These are phyloP conservation scores for Castanea sativa DNA, from an alignment of 306 rosid species.

Conservation along the genomic window DNA sequence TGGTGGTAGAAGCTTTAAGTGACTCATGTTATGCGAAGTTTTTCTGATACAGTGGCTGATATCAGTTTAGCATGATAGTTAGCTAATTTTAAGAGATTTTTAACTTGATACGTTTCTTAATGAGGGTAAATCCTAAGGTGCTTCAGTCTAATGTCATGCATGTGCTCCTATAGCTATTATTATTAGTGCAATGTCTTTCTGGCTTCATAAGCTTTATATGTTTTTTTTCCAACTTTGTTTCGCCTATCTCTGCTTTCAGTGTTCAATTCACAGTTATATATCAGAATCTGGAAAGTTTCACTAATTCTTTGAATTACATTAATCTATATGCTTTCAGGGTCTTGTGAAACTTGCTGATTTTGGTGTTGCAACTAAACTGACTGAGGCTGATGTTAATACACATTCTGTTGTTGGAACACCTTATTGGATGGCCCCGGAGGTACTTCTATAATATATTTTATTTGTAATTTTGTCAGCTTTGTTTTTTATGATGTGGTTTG, in stretches of 20 bases:
- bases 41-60: not conserved
- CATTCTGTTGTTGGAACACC: constrained; percentile 99
- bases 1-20: not conserved
- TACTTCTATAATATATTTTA: constrained; percentile 29
- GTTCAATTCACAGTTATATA: not conserved
- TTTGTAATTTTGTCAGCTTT: not conserved
- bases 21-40: not conserved
- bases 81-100: not conserved
- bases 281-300: constrained; percentile 8
- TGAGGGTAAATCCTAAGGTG: not conserved
- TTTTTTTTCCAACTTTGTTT: not conserved
- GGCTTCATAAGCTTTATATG: not conserved
- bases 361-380: constrained; percentile 96
- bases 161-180: not conserved
- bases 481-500: not conserved
- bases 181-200: not conserved
- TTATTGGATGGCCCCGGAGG: constrained; percentile 99
- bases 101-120: not conserved
- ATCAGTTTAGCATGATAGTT: not conserved
- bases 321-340: constrained; percentile 54
- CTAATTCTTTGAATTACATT: constrained; percentile 6
- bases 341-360: constrained; percentile 99
- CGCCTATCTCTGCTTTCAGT: not conserved
- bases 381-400: constrained; percentile 97
- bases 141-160: not conserved